phyloP scores from a whole-genome alignment of 108 stramenopile species.

The Phaeodactylum tricornutum region DNA sequence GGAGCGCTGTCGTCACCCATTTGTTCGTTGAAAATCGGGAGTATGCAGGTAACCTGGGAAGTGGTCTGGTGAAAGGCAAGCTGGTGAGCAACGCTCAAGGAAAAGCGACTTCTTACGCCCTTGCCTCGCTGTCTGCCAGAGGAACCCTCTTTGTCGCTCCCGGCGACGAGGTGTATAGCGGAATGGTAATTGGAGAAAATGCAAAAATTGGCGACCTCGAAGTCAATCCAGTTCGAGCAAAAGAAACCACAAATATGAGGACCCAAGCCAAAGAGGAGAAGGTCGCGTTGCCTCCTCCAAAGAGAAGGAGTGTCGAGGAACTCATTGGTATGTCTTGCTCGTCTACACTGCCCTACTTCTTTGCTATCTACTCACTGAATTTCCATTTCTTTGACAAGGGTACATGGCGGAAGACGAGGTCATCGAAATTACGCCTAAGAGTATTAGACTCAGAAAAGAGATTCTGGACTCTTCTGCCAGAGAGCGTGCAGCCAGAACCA shows the following conservation, averaged over 20 bases:
- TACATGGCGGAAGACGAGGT: constrained; percentile 93
- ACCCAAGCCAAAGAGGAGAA: constrained; percentile 87
- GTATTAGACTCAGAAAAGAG: constrained; percentile 80
- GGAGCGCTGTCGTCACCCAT: constrained; percentile 91
- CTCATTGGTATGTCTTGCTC: no score
- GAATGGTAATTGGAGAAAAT: constrained; percentile 95
- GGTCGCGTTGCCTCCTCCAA: constrained; percentile 73
- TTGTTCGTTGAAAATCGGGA: constrained; percentile 80
- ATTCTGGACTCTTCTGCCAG: constrained; percentile 66
- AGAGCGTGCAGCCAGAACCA: constrained; percentile 24
- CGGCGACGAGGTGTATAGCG: constrained; percentile 80
- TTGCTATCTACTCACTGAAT: no score
- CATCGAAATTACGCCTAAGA: constrained; percentile 90
- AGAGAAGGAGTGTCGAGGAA: constrained; percentile 84
- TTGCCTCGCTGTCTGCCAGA: constrained; percentile 62
- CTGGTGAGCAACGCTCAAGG: constrained; percentile 84
- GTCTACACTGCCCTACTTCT: no score
- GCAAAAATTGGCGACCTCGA: constrained; percentile 44
- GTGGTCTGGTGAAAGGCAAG: constrained; percentile 78
- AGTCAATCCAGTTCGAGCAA: constrained; percentile 73
- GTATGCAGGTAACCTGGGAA: constrained; percentile 59
- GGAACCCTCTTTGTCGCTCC: constrained; percentile 88
- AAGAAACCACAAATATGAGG: constrained; percentile 89
- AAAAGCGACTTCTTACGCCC: constrained; percentile 77
- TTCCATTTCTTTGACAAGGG: no score